Percentiles rank a stretch among this genome's conserved stretches.
These are phyloP conservation scores for Ramularia endophylla DNA, from an alignment of 2,329 filamentous ascomycete genomes.

Conservation along the genomic window DNA sequence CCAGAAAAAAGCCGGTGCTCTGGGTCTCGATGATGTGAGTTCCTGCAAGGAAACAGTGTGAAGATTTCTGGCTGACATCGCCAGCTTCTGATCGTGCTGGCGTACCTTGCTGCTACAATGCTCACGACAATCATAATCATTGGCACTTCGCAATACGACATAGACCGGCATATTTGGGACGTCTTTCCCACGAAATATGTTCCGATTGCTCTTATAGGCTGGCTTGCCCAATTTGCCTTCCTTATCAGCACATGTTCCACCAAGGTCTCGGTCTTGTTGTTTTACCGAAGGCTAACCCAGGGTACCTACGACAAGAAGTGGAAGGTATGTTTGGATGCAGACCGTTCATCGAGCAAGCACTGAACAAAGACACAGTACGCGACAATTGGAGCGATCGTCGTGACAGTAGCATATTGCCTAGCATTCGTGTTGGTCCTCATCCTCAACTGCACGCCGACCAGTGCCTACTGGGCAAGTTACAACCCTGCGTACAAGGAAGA, in stretches of 20 bases:
- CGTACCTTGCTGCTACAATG: slow-evolving; percentile 18
- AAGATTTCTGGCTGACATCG: not conserved
- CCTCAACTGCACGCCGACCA: slow-evolving; percentile 36
- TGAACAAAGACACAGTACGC: slow-evolving; percentile 15
- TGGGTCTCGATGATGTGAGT: slow-evolving; percentile 30
- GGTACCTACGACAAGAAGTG: slow-evolving; percentile 32
- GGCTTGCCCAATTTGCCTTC: slow-evolving; percentile 31
- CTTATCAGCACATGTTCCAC: slow-evolving; percentile 28
- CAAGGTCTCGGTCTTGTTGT: slow-evolving; percentile 34
- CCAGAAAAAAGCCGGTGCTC: slow-evolving; percentile 17
- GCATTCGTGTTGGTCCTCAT: slow-evolving; percentile 29
- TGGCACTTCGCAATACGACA: slow-evolving; percentile 23
- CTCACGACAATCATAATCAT: slow-evolving; percentile 20
- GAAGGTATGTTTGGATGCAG: slow-evolving; percentile 3
- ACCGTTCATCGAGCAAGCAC: not conserved
- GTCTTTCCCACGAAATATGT: slow-evolving; percentile 17
- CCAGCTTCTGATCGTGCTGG: slow-evolving; percentile 17
- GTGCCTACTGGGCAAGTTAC: slow-evolving; percentile 37
- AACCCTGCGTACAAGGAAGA: slow-evolving; percentile 28
- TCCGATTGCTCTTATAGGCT: slow-evolving; percentile 24
- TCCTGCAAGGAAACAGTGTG: not conserved
- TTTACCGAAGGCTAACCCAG: slow-evolving; percentile 37
- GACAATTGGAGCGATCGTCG: slow-evolving; percentile 33
- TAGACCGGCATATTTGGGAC: slow-evolving; percentile 35
- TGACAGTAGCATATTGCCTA: slow-evolving; percentile 35